Conservation (phyloP, 352 stramenopile species). For the Pythium plurisporium region DNA sequence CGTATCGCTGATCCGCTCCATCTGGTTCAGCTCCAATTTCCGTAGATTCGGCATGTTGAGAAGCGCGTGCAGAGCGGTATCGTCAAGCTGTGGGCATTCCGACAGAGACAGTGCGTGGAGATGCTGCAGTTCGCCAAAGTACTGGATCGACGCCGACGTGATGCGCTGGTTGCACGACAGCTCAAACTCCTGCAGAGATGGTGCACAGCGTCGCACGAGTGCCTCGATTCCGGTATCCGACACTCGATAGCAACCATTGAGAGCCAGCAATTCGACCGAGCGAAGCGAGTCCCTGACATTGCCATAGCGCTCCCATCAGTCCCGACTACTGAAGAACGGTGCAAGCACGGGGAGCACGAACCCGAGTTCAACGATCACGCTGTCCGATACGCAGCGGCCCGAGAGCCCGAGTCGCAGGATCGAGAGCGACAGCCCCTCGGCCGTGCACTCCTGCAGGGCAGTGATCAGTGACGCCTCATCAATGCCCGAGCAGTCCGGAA, state of each 20-base stretch:
- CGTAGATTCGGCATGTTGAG: slow-evolving; percentile 56
- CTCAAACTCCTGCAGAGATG: slow-evolving; percentile 68
- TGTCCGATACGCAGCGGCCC: slow-evolving; percentile 70
- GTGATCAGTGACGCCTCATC: slow-evolving; percentile 59
- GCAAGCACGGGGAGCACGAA: slow-evolving; percentile 17
- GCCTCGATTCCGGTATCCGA: slow-evolving; percentile 62
- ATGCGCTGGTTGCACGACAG: slow-evolving; percentile 83
- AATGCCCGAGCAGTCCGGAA: slow-evolving; percentile 78
- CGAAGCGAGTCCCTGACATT: slow-evolving; percentile 41
- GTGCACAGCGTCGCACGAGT: slow-evolving; percentile 61
- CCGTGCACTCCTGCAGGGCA: slow-evolving; percentile 47
- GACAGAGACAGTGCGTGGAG: slow-evolving; percentile 64
- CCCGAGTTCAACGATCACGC: slow-evolving; percentile 65
- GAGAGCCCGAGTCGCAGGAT: slow-evolving; percentile 66
- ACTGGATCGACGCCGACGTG: slow-evolving; percentile 67
- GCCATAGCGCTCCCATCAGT: neutral
- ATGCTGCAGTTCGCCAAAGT: slow-evolving; percentile 62
- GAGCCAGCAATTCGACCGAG: slow-evolving; percentile 56
- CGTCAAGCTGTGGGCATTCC: slow-evolving; percentile 73
- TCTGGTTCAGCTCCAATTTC: slow-evolving; percentile 70
- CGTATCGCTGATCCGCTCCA: slow-evolving; percentile 63
- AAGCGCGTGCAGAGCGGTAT: slow-evolving; percentile 51
- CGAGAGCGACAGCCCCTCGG: slow-evolving; percentile 38
- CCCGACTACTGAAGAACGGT: too few relatives aligned
- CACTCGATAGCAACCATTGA: slow-evolving; percentile 75